Percentiles rank a stretch among this genome's conserved stretches.
Conservation (phyloP, 805 yeast species). For the Helenozyma baotianmanensis region DNA sequence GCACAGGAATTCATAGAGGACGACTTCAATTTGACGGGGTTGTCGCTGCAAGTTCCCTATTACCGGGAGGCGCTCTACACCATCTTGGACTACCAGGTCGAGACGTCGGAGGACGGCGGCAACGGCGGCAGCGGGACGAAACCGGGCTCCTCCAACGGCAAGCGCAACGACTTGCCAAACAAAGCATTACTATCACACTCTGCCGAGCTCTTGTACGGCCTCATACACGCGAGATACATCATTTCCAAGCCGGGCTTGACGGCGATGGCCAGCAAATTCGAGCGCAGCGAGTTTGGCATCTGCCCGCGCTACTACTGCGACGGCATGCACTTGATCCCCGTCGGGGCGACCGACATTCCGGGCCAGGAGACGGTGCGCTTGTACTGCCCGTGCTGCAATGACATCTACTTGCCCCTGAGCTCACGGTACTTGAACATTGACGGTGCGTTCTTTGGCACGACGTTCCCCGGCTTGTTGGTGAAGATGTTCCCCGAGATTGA, state of each 20-base stretch:
- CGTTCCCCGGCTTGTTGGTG: slow-evolving; percentile 88
- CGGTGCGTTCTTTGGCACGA: slow-evolving; percentile 96
- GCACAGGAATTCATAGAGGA: slow-evolving; percentile 91
- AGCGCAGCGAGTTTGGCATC: slow-evolving; percentile 79
- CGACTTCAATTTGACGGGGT: slow-evolving; percentile 92
- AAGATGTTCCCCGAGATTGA: slow-evolving; percentile 90
- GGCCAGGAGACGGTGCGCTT: slow-evolving; percentile 89
- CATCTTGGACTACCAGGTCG: slow-evolving; percentile 76
- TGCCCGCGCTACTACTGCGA: slow-evolving; percentile 91
- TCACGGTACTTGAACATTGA: slow-evolving; percentile 85
- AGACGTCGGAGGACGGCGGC: slow-evolving; percentile 35
- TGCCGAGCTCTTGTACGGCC: slow-evolving; percentile 88
- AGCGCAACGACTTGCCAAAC: slow-evolving; percentile 57
- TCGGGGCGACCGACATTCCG: slow-evolving; percentile 86
- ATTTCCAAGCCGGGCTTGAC: slow-evolving; percentile 85
- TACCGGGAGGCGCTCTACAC: slow-evolving; percentile 89
- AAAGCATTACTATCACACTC: slow-evolving; percentile 79
- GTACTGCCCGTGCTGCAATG: slow-evolving; percentile 93
- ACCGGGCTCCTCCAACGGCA: slow-evolving; percentile 15
- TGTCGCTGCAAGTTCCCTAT: slow-evolving; percentile 79
- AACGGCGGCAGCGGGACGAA: slow-evolving; percentile 4
- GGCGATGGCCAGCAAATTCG: slow-evolving; percentile 91
- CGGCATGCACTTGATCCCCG: slow-evolving; percentile 84
- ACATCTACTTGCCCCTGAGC: slow-evolving; percentile 81
- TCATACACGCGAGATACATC: slow-evolving; percentile 90